A percentile compares a stretch with the other conserved stretches of the same genome.
Conservation (phyloP, 2,329 filamentous ascomycete genomes). For the Lecanicillium sp. region DNA sequence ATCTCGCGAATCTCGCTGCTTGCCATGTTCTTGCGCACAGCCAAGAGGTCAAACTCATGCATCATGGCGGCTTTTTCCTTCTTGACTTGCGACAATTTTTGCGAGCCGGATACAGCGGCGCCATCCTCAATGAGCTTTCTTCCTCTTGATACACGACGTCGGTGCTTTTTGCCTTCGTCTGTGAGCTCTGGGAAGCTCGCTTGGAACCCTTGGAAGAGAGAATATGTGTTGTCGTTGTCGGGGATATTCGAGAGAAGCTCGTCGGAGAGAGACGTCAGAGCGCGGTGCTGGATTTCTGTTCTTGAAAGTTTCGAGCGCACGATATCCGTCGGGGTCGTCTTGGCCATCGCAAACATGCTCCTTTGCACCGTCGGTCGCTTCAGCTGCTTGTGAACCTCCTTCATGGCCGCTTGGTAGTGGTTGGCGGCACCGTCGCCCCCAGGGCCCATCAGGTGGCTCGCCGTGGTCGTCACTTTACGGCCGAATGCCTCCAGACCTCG, state of each 20-base stretch:
- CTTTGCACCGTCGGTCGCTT: constrained; percentile 77
- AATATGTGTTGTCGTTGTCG: constrained; percentile 78
- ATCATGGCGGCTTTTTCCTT: constrained; percentile 73
- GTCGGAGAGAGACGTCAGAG: constrained; percentile 80
- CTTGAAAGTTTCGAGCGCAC: constrained; percentile 87
- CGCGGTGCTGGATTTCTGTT: constrained; percentile 88
- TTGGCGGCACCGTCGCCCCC: constrained; percentile 42
- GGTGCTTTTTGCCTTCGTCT: constrained; percentile 64
- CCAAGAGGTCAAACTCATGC: constrained; percentile 84
- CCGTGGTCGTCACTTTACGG: constrained; percentile 90
- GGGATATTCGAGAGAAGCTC: constrained; percentile 86
- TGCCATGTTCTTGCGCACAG: constrained; percentile 93
- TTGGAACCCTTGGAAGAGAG: constrained; percentile 93
- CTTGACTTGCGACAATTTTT: constrained; percentile 65
- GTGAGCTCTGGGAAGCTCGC: constrained; percentile 69
- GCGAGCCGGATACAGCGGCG: constrained; percentile 42
- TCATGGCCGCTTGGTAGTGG: constrained; percentile 83
- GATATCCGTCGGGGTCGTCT: constrained; percentile 86
- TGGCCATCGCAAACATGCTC: constrained; percentile 83
- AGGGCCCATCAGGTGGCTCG: constrained; percentile 77
- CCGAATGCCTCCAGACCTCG: constrained; percentile 88
- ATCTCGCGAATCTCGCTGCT: constrained; percentile 94
- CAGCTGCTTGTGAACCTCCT: constrained; percentile 82
- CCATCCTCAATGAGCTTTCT: constrained; percentile 68
- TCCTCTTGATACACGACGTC: constrained; percentile 63